Conservation (phyloP, 441 rosid genomes). For the Erysimum cheiri region DNA sequence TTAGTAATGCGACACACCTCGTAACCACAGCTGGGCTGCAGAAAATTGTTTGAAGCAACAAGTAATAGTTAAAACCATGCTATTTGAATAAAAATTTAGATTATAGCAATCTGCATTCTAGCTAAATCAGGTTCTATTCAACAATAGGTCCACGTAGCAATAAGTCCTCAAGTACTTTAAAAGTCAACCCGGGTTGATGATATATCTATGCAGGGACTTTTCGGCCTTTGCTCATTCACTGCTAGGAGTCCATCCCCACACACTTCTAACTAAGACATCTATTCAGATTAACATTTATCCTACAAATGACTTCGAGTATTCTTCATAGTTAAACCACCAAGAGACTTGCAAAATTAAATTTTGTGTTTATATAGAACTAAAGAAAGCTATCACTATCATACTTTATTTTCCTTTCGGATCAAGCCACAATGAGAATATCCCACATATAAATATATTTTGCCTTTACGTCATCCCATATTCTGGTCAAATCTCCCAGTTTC, state of each 20-base stretch:
- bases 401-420: conserved; percentile 6
- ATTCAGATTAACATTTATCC: conserved; percentile 7
- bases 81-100: conserved; percentile 15
- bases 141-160: conserved; percentile 2
- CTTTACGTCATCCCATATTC: not conserved
- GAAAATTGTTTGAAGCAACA: conserved; percentile 46
- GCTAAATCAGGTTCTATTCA: conserved; percentile 17
- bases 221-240: not conserved
- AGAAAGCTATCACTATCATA: conserved; percentile 7
- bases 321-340: conserved; percentile 10
- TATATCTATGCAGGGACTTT: conserved; percentile 16
- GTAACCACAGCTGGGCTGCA: conserved; percentile 98
- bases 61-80: conserved; percentile 28
- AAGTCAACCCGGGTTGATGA: conserved; percentile 16
- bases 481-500: conserved; percentile 12
- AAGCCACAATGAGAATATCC: conserved; percentile 20
- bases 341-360: conserved; percentile 3
- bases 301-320: conserved; percentile 2
- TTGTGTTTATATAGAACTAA: not conserved
- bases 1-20: conserved; percentile 92
- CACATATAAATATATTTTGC: not conserved
- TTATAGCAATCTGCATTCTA: conserved; percentile 23
- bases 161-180: conserved; percentile 12
- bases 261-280: conserved; percentile 16
- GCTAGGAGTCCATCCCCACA: conserved; percentile 25